Base-by-base conservation (phyloP, 176 grass and related monocot species). In the maize (Zea mays) region DNA sequence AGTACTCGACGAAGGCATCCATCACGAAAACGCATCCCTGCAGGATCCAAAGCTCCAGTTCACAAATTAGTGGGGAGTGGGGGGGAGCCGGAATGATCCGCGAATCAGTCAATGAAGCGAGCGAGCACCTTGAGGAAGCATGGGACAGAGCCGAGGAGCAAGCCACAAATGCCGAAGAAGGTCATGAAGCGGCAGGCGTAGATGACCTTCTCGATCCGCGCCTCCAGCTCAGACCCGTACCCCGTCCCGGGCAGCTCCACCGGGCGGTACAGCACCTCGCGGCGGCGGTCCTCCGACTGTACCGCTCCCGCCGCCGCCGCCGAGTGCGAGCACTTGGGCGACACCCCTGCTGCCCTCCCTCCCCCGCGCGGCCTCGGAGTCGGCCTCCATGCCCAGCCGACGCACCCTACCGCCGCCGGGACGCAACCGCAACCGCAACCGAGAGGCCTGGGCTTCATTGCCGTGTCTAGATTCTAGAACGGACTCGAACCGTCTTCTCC, bases 11-110 rank as follows among this genome's bases (percentile, higher is more conserved):
- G 64, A 95, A 99, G 51, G 96, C 90, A 66, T 95, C 44, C 33
- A 88, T 80, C 20, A 95, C 96, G 60, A 41, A 76, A 63, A 84
- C 69, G 79, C 92, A 92, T 17, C 96, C 96, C 96, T 99, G 81
- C 17, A 69, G 35, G 71, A 42, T 55, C 6, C 13, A 0, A 58
- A 0, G 16, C 15, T 44, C n/a, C 13, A 43, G 11, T 85, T 54
- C 72, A 70, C 27, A 65, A 71, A 57, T 21, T 4, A 66, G 39
- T 1, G 11, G 8, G 3, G 8, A 17, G 43, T 2, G 6, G n/a
- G n/a, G n/a, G 27, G 27, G 16, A 49, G 8, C 37, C 20, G 2
- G 17, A 39, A 62, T 5, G 47, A 2, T 52, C 51, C 9, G 58
- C 5, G 75, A 51, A 78, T 5, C 57, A 19, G 44, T 12, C 20